Percentiles rank a stretch among this genome's conserved stretches.
Conservation (phyloP, 2,329 filamentous ascomycete genomes). For the Fusarium sp. region DNA sequence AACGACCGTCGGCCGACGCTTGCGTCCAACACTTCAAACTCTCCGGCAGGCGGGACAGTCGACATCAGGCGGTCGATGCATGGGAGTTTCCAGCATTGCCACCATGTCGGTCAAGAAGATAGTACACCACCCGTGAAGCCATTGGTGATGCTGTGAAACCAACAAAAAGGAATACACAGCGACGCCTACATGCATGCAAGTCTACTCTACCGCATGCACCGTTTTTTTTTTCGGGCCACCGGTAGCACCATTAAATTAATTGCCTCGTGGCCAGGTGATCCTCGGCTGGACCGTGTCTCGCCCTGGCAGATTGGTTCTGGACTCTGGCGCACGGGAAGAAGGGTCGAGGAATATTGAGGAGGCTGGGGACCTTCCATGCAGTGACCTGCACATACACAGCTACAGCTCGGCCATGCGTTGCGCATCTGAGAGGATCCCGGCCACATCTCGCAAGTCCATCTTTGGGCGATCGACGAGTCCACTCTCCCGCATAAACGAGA, state of each 20-base stretch:
- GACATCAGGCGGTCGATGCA: background rate
- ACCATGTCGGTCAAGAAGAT: slow-evolving; percentile 13
- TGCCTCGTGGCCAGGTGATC: slow-evolving; percentile 28
- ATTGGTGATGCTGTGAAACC: background rate
- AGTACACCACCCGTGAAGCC: background rate
- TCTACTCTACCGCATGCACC: slow-evolving; percentile 13
- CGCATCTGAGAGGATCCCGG: slow-evolving; percentile 1
- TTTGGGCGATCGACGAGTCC: slow-evolving; percentile 27
- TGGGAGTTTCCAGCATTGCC: background rate
- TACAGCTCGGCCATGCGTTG: slow-evolving; percentile 1
- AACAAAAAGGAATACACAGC: slow-evolving; percentile 11
- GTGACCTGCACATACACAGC: background rate
- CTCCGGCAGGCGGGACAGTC: background rate
- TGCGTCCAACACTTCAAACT: slow-evolving; percentile 3
- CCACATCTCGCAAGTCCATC: slow-evolving; percentile 9
- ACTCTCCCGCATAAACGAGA: slow-evolving; percentile 38
- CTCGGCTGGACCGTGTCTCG: slow-evolving; percentile 13
- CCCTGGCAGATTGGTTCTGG: slow-evolving; percentile 23
- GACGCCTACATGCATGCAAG: slow-evolving; percentile 28
- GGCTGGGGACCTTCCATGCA: slow-evolving; percentile 11
- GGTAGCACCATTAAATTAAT: slow-evolving; percentile 11
- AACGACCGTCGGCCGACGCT: slow-evolving; percentile 11
- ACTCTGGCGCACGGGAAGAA: slow-evolving; percentile 9
- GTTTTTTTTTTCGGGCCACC: slow-evolving; percentile 1
- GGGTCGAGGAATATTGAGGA: slow-evolving; percentile 9